A percentile compares a stretch with the other conserved stretches of the same genome.
Evolutionary conservation across 2,329 filamentous ascomycete genomes (phyloP).

Genomic region (Pseudofabraea citricarpa): DNA sequence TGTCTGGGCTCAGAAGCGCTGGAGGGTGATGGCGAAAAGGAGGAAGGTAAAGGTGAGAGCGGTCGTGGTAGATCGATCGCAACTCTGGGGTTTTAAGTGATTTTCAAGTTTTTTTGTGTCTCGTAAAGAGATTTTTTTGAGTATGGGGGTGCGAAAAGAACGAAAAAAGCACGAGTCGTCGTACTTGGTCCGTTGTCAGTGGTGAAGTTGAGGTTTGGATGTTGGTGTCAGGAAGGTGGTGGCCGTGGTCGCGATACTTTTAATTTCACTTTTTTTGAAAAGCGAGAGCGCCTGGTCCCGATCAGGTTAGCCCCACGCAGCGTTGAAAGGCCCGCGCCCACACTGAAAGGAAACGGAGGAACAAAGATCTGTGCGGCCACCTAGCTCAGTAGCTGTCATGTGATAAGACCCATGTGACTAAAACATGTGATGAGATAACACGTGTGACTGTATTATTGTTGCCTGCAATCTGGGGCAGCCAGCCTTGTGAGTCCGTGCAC

Average conservation of each 20-base stretch:
- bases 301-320: too few species aligned
- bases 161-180: constrained; percentile 29
- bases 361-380: too few species aligned
- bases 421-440: too few species aligned
- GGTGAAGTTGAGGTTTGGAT: constrained; percentile 12
- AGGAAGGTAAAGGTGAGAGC: constrained; percentile 18
- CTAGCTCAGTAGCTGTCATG: too few species aligned
- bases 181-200: constrained; percentile 27
- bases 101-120: constrained; percentile 35
- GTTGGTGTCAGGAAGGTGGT: constrained; percentile 5
- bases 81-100: constrained; percentile 23
- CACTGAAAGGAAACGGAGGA: too few species aligned
- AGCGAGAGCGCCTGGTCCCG: neutral
- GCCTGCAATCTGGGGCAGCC: too few species aligned
- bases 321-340: too few species aligned
- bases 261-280: constrained; percentile 1
- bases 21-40: too few species aligned
- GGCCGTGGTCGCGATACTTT: constrained; percentile 2
- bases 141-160: constrained; percentile 27
- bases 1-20: too few species aligned
- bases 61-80: constrained; percentile 22
- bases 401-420: too few species aligned
- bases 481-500: too few species aligned
- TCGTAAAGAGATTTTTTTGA: constrained; percentile 27
- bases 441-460: too few species aligned